A percentile compares a stretch with the other conserved stretches of the same genome.
Conservation (phyloP, 176 grass and related monocot genomes). For the Leersia perrieri region DNA sequence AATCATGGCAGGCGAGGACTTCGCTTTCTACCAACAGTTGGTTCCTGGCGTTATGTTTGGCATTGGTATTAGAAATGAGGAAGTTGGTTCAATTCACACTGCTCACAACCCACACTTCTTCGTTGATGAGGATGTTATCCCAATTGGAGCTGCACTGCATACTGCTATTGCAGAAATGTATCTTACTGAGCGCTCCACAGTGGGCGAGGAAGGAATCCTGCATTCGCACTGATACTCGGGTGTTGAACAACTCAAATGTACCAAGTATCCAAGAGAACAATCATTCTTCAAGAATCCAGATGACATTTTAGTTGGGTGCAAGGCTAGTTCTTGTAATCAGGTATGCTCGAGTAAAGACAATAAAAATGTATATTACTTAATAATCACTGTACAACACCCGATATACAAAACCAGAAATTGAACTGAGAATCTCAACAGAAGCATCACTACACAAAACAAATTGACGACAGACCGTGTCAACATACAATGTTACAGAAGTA, state of each 20-base stretch:
- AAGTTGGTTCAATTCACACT: constrained; percentile 53
- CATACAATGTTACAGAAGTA: no score
- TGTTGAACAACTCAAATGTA: neutral
- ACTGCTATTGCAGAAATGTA: constrained; percentile 59
- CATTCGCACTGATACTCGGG: neutral
- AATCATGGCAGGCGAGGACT: constrained; percentile 96
- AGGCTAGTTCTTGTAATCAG: neutral
- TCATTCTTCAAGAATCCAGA: neutral
- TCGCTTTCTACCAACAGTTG: constrained; percentile 78
- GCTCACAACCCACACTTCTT: constrained; percentile 69
- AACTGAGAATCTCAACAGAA: neutral
- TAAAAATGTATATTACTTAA: neutral
- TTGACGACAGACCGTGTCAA: no score
- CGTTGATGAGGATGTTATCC: constrained; percentile 73
- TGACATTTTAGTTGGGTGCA: neutral
- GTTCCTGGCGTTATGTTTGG: constrained; percentile 69
- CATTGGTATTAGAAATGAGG: constrained; percentile 68
- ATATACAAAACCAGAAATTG: neutral
- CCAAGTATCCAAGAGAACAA: neutral
- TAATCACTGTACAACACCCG: neutral
- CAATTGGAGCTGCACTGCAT: constrained; percentile 65
- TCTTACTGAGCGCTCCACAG: constrained; percentile 27
- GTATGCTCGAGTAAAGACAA: neutral
- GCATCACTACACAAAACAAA: neutral
- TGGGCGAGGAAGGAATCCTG: neutral